These are phyloP conservation scores for Zymoseptoria tritici DNA, from an alignment of 2,329 filamentous ascomycete genomes.

Conservation along the genomic window DNA sequence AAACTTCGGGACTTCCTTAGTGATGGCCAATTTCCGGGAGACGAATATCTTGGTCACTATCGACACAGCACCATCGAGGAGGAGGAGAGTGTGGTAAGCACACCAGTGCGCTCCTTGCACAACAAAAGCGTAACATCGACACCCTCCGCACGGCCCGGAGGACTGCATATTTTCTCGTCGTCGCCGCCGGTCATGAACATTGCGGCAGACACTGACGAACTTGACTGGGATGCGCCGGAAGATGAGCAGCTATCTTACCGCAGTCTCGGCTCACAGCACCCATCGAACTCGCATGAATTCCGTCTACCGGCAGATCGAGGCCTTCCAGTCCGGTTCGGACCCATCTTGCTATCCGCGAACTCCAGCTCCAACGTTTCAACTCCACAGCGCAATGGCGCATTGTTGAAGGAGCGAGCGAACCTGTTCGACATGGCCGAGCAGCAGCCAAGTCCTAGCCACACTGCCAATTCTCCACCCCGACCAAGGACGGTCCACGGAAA, in stretches of 20 bases:
- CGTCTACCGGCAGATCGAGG: constrained; percentile 1
- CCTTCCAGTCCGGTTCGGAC: constrained; percentile 21
- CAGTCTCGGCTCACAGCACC: constrained; percentile 29
- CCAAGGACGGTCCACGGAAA: constrained; percentile 72
- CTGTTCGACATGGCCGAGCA: constrained; percentile 65
- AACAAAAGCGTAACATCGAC: constrained; percentile 30
- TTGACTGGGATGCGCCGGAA: constrained; percentile 31
- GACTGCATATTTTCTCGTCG: constrained; percentile 32
- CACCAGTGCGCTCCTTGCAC: constrained; percentile 39
- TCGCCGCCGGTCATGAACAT: constrained; percentile 40
- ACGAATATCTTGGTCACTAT: constrained; percentile 27
- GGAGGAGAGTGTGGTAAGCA: constrained; percentile 41
- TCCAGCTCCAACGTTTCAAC: constrained; percentile 31
- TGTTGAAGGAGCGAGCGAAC: constrained; percentile 45
- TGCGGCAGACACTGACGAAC: constrained; percentile 30
- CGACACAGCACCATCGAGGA: constrained; percentile 44
- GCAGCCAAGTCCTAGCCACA: constrained; percentile 52
- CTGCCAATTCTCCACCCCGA: constrained; percentile 53
- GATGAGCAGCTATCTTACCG: constrained; percentile 22
- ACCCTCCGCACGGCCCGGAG: constrained; percentile 29
- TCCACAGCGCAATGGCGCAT: constrained; percentile 31
- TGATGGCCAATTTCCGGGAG: constrained; percentile 38
- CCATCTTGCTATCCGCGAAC: constrained; percentile 13
- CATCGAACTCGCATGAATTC: constrained; percentile 21
- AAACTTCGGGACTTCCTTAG: constrained; percentile 43